Base-by-base conservation (phyloP, 1,284 basidiomycete genomes). In the Boletus semigastroideus region DNA sequence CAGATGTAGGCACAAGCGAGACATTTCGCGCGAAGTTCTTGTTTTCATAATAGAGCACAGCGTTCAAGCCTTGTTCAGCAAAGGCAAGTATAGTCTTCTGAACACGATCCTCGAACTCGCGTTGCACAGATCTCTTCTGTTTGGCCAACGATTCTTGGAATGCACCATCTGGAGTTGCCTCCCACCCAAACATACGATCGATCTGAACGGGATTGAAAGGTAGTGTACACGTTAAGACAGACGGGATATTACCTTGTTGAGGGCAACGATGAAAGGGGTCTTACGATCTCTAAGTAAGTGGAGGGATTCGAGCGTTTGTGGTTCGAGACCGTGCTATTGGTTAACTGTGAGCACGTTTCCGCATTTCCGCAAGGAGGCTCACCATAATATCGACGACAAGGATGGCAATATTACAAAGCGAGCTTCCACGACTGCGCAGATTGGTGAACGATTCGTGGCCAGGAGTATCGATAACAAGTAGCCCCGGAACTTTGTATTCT, bases 401-500 rank as follows among this genome's bases (percentile, higher is more conserved):
- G 62, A 99, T 94, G 58, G 97, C 97, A 61, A 99, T 99, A 75
- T 99, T 99, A 77, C 97, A 99, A 28, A 99, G 80, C 19, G 95
- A 98, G 59, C 92, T 95, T 68, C 97, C 97, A 72, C 97, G 90
- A 27, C 91, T 88, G 51, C 97, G 92, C 68, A 99, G 73, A 71
- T 99, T 99, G 20, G 94, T 95, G 80, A 99, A 99, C 8, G 95
- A 98, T 75, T 99, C 97, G 86, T 99, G 97, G 57, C 97, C 97
- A 49, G 97, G 97, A 3, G 97, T 99, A 72, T 99, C 97, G 65
- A 99, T 99, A 67, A 99, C 74, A 52, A 99, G 82, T 25, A 99
- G 81, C 74, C 97, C 97, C 31, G 97, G 97, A 55, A 98, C 88
- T 73, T 98, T 96, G 80, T 96, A 98, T 63, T 98, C 92, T 73